Conservation (phyloP, 805 yeast species). For the Wickerhamomyces canadensis region DNA sequence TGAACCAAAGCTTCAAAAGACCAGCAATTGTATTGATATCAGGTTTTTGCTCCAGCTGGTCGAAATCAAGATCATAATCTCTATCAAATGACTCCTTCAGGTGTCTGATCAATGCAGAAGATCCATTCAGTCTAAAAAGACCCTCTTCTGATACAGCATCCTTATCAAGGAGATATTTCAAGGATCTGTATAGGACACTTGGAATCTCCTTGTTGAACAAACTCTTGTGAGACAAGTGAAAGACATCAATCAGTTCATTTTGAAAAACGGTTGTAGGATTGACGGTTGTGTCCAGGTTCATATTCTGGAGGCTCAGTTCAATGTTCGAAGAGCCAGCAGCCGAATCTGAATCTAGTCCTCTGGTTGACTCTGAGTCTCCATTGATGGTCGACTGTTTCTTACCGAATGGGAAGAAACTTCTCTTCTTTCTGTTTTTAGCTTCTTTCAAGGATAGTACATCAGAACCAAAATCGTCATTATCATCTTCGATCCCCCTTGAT, state of each 20-base stretch:
- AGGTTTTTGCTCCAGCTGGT: slow-evolving; percentile 31
- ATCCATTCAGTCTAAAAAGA: slow-evolving; percentile 84
- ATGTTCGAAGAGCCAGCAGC: slow-evolving; percentile 15
- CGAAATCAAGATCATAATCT: slow-evolving; percentile 63
- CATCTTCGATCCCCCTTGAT: neutral
- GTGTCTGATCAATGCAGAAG: slow-evolving; percentile 66
- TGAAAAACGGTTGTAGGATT: slow-evolving; percentile 54
- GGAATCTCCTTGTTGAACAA: slow-evolving; percentile 49
- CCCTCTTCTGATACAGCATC: slow-evolving; percentile 87
- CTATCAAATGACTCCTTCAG: slow-evolving; percentile 66
- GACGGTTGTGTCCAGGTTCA: slow-evolving; percentile 20
- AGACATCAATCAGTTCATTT: slow-evolving; percentile 48
- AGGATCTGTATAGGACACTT: slow-evolving; percentile 68
- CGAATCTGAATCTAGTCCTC: slow-evolving; percentile 23
- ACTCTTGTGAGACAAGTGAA: slow-evolving; percentile 44
- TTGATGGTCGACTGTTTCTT: slow-evolving; percentile 18
- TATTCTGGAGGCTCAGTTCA: slow-evolving; percentile 25
- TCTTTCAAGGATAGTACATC: slow-evolving; percentile 30
- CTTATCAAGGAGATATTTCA: slow-evolving; percentile 57
- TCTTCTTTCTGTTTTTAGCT: slow-evolving; percentile 42
- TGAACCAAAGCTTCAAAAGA: slow-evolving; percentile 69
- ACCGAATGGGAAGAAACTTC: slow-evolving; percentile 57
- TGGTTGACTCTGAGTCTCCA: slow-evolving; percentile 27
- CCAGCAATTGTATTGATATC: slow-evolving; percentile 90
- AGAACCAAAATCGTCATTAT: neutral